Evolutionary conservation across 345 rosid species (phyloP).

Genomic region (Cardamine resedifolia): DNA sequence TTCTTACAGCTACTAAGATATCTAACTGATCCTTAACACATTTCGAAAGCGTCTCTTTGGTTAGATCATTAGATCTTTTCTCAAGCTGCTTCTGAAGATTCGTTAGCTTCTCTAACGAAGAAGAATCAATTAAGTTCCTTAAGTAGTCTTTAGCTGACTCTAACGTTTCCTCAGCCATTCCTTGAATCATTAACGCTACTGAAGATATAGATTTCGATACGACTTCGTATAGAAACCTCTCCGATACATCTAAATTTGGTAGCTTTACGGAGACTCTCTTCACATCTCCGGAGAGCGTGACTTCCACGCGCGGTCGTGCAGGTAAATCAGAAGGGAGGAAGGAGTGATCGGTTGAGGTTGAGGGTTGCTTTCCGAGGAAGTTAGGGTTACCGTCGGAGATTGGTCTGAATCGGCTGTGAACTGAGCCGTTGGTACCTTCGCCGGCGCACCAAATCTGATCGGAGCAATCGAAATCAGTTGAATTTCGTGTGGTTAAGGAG

Average conservation of each 20-base stretch:
- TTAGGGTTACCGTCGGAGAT: conserved; percentile 72
- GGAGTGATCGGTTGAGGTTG: background rate
- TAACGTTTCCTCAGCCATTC: conserved; percentile 65
- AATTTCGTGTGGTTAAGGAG: conserved; percentile 70
- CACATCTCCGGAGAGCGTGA: conserved; percentile 62
- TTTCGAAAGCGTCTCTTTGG: conserved; percentile 72
- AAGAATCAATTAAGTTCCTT: conserved; percentile 46
- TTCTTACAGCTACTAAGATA: conserved; percentile 69
- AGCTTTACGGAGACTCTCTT: conserved; percentile 41
- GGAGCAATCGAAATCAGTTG: conserved; percentile 77
- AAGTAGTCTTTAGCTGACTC: conserved; percentile 68
- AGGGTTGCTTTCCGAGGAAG: background rate
- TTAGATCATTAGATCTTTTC: conserved; percentile 72
- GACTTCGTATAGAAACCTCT: conserved; percentile 63
- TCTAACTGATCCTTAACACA: conserved; percentile 75
- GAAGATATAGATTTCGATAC: conserved; percentile 64
- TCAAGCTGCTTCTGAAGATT: conserved; percentile 61
- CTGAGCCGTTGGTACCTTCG: conserved; percentile 97
- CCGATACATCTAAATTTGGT: conserved; percentile 59
- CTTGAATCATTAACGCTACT: conserved; percentile 63
- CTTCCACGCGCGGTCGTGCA: conserved; percentile 50
- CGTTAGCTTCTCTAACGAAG: conserved; percentile 48
- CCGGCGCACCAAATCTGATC: conserved; percentile 90
- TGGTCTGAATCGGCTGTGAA: conserved; percentile 96
- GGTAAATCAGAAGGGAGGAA: conserved; percentile 89